phyloP scores from a whole-genome alignment of 805 yeast species.

The Candida piceae region DNA sequence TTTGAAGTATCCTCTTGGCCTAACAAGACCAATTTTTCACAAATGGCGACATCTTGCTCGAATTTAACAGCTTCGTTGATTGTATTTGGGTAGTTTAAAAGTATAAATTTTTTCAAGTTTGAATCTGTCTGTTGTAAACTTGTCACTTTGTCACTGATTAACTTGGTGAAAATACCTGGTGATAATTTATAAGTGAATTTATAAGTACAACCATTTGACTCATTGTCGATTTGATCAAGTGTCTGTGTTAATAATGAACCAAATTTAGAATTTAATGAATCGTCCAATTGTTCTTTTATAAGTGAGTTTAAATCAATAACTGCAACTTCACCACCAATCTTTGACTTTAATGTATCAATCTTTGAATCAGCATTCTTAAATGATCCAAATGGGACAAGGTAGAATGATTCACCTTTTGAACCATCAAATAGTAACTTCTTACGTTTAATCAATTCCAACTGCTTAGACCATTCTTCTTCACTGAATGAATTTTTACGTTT shows the following conservation, averaged over 20 bases:
- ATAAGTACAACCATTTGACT: slow-evolving; percentile 26
- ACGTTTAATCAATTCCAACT: slow-evolving; percentile 31
- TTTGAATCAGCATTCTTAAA: slow-evolving; percentile 4
- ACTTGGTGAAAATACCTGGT: slow-evolving; percentile 46
- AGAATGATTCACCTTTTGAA: slow-evolving; percentile 17
- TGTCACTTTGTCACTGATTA: slow-evolving; percentile 35
- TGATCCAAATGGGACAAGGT: slow-evolving; percentile 25
- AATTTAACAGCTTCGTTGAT: slow-evolving; percentile 67
- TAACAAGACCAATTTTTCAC: slow-evolving; percentile 35
- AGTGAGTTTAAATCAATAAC: slow-evolving; percentile 49
- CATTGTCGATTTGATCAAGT: slow-evolving; percentile 20
- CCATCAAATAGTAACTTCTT: slow-evolving; percentile 25
- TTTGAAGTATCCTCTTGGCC: slow-evolving; percentile 31
- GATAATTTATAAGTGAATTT: slow-evolving; percentile 29
- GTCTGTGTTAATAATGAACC: slow-evolving; percentile 48
- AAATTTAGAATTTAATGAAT: slow-evolving; percentile 42
- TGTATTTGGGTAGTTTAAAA: slow-evolving; percentile 55
- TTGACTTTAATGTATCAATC: slow-evolving; percentile 5
- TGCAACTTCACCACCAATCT: slow-evolving; percentile 24
- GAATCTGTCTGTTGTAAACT: slow-evolving; percentile 22
- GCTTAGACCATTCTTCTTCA: slow-evolving; percentile 42
- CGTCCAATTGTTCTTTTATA: slow-evolving; percentile 39
- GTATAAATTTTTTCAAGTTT: slow-evolving; percentile 41
- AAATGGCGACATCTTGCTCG: slow-evolving; percentile 60
- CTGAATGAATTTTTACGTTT: slow-evolving; percentile 36